Evolutionary conservation across 495 filamentous ascomycete species (phyloP).

Genomic region (Aspergillus heteromorphus): DNA sequence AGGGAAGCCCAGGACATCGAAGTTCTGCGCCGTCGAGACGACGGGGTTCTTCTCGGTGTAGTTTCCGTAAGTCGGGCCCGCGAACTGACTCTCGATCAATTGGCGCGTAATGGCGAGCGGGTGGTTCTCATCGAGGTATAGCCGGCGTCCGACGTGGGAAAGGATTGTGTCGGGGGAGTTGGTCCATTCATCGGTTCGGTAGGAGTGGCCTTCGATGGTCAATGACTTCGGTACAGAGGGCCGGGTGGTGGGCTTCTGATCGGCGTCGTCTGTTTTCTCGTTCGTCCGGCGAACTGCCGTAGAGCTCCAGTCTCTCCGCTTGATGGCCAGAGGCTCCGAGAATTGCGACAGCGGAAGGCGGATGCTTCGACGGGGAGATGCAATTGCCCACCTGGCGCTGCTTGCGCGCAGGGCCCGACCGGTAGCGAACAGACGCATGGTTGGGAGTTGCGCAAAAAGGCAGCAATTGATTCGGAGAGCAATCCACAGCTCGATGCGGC

Average conservation of each 20-base stretch:
- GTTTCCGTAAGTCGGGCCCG: slow-evolving; percentile 61
- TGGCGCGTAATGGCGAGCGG: slow-evolving; percentile 85
- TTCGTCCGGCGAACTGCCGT: slow-evolving; percentile 26
- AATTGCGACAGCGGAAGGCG: slow-evolving; percentile 23
- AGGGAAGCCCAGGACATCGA: slow-evolving; percentile 90
- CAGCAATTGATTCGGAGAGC: neutral
- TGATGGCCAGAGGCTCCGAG: slow-evolving; percentile 5
- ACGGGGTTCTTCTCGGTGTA: slow-evolving; percentile 77
- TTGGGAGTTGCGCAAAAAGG: neutral
- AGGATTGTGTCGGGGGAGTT: slow-evolving; percentile 76
- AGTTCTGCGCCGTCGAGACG: slow-evolving; percentile 84
- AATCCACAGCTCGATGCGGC: neutral
- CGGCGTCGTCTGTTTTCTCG: slow-evolving; percentile 8
- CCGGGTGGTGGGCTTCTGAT: slow-evolving; percentile 4
- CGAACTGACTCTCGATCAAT: slow-evolving; percentile 88
- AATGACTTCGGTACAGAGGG: slow-evolving; percentile 13
- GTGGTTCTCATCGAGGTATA: slow-evolving; percentile 85
- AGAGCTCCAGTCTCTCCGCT: slow-evolving; percentile 30
- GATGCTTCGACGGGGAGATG: slow-evolving; percentile 21
- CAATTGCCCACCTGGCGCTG: slow-evolving; percentile 37
- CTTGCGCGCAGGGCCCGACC: slow-evolving; percentile 40
- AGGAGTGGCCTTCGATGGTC: slow-evolving; percentile 56
- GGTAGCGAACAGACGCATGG: slow-evolving; percentile 43
- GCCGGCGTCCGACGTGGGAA: slow-evolving; percentile 60
- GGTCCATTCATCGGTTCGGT: slow-evolving; percentile 73